A percentile compares a stretch with the other conserved stretches of the same genome.
phyloP scores from a whole-genome alignment of 2,329 filamentous ascomycete genomes.

The Cladophialophora exuberans region DNA sequence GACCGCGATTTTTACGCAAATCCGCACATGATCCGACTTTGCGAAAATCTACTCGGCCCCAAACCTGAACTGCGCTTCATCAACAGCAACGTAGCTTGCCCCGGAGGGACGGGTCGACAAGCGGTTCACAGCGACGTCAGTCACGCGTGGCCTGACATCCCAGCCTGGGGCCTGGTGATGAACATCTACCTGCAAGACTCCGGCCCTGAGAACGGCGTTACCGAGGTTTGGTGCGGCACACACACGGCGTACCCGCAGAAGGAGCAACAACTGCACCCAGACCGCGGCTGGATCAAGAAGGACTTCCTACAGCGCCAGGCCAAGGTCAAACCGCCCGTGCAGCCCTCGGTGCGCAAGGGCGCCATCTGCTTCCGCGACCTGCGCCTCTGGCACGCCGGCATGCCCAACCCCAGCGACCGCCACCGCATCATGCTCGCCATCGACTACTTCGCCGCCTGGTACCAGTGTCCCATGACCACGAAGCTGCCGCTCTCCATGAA shows the following conservation, averaged over 20 bases:
- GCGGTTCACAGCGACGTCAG: conserved; percentile 46
- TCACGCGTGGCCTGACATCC: conserved; percentile 53
- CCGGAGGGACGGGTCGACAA: conserved; percentile 40
- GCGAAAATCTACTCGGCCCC: conserved; percentile 42
- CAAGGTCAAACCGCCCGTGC: conserved; percentile 40
- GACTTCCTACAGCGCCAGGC: conserved; percentile 39
- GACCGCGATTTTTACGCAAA: conserved; percentile 43
- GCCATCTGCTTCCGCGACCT: conserved; percentile 62
- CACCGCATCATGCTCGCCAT: conserved; percentile 52
- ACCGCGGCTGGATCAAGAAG: conserved; percentile 36
- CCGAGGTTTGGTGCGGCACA: conserved; percentile 55
- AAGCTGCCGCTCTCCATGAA: conserved; percentile 21
- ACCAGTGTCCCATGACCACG: conserved; percentile 26
- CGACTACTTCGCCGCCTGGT: conserved; percentile 33
- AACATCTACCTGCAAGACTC: conserved; percentile 53
- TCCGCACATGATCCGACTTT: conserved; percentile 40
- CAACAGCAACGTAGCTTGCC: conserved; percentile 45
- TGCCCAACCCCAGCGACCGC: conserved; percentile 56
- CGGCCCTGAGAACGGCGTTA: conserved; percentile 50
- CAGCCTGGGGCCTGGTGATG: conserved; percentile 49
- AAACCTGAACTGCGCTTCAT: conserved; percentile 42
- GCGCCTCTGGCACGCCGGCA: conserved; percentile 66
- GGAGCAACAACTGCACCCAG: conserved; percentile 44
- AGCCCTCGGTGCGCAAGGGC: conserved; percentile 51
- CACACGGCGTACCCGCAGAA: conserved; percentile 43